Evolutionary conservation across 257 asterid genomes (phyloP), one percentile per base, ranked within the genome.

Genomic region (Nicotiana obtusifolia): DNA sequence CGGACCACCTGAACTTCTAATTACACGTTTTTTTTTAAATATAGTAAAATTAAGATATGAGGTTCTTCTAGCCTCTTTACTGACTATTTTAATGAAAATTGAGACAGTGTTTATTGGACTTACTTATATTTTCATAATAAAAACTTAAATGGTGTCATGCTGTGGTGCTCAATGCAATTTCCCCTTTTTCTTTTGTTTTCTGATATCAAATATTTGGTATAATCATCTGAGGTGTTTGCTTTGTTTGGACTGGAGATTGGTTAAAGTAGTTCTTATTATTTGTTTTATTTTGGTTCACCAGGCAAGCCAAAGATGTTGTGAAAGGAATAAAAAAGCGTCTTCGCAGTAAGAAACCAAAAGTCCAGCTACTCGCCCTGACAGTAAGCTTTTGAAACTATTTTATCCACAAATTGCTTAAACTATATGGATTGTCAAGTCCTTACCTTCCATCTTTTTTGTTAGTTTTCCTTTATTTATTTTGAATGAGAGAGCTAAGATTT

Each of bases 251-350:
- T 7, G 44, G 26, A 49, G 37, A 75, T 75, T 75, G 17, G 62
- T 75, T 30, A 49, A 24, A 57, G 44, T 49, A 49, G 62, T 75
- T 49, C 80, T 49, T 24, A 75, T 26, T 15, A 1, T 49, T 75
- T 49, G 62, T 30, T 24, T 75, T 22, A 75, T 75, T 49, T 75
- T 75, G 60, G 24, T 75, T 49, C 35, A 59, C 62, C 84, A 80
- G 83, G 83, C 77, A 64, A 59, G 83, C 83, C 15, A 80, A 80
- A 65, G 83, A 80, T 64, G 78, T 80, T 13, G 65, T 80, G 41
- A 80, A 52, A 80, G 62, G 77, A 35, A 35, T 65, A 71, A 80
- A 80, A 71, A 80, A 65, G 64, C 75, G 83, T 24, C 49, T 80
- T 53, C 54, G 61, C 24, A 80, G 76, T 71, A 80, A 33, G 78